These are phyloP conservation scores for Schizochytrium sp. DNA, from an alignment of 108 stramenopile genomes.

Conservation along the genomic window DNA sequence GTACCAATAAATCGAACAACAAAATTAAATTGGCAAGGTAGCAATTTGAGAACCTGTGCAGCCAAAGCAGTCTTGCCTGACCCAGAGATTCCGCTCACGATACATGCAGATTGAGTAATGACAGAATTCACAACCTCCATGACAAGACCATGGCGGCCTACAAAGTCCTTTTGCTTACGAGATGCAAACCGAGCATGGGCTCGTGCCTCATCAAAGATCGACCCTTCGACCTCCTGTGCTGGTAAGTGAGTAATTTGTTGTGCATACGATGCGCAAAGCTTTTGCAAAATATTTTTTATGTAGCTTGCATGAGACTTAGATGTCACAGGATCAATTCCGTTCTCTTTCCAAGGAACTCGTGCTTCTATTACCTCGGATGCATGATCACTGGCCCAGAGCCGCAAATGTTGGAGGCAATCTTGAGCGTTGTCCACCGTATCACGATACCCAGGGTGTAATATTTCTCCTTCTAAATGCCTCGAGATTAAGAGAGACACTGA, in stretches of 20 bases:
- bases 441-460: background rate
- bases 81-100: conserved; percentile 42
- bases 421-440: background rate
- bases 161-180: background rate
- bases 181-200: conserved; percentile 50
- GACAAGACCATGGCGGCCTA: background rate
- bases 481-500: background rate
- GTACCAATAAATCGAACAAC: conserved; percentile 15
- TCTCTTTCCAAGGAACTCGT: background rate
- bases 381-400: background rate
- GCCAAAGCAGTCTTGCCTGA: conserved; percentile 31
- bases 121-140: background rate
- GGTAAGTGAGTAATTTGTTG: background rate
- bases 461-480: background rate
- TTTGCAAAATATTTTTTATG: background rate
- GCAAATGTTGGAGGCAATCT: background rate
- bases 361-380: background rate
- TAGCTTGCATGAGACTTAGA: conserved; percentile 2
- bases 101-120: background rate
- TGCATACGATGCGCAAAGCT: background rate
- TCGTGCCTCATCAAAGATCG: conserved; percentile 22
- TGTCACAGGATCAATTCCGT: conserved; percentile 13
- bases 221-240: background rate
- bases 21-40: background rate
- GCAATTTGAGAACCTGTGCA: background rate